Evolutionary conservation across 805 yeast species (phyloP), one percentile per base, ranked within the genome.

Genomic region (Candida caryicola): DNA sequence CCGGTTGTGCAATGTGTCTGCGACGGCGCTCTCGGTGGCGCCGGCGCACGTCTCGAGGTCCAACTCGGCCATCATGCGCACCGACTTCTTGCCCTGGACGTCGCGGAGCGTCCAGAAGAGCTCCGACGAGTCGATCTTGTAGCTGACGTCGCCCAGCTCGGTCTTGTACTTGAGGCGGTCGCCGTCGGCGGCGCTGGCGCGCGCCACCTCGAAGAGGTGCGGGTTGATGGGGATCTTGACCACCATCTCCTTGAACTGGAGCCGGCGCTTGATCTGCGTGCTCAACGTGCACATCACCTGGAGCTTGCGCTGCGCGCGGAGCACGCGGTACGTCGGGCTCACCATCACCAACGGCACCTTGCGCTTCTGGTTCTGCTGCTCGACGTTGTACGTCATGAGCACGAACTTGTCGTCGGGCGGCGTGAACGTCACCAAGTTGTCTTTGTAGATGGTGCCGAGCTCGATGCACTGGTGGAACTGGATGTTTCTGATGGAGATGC

Each of bases 91-190:
- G 2, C 96, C 96, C 14, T 77, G 78, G 39, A 87, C 60, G 15
- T 80, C 69, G 3, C 75, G 78, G 13, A 89, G 71, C 31, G 74
- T 73, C 97, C 97, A 90, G 1, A 82, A 57, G 2, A 90, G 60
- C 37, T 77, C 78, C 23, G 82, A 76, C 31, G 76, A 71, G 46
- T 88, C 91, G 5, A 93, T 72, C 41, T 81, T 80, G 55, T 81
- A 85, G 8, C 75, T 64, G 1, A 86, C 93, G 27, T 72, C 71
- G 0, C 97, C 97, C 23, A 72, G 48, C 46, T 81, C 81, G 4
- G 93, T 71, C 51, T 82, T 85, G 59, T 79, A 87, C 48, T 79
- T 77, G 16, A 90, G 77, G 2, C 75, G 64, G 46, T 78, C 70
- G 4, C 39, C 45, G 16, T 44, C 36, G 12, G 30, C 38, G 29